Conservation (phyloP, 805 yeast species). For the Candida ovalis region DNA sequence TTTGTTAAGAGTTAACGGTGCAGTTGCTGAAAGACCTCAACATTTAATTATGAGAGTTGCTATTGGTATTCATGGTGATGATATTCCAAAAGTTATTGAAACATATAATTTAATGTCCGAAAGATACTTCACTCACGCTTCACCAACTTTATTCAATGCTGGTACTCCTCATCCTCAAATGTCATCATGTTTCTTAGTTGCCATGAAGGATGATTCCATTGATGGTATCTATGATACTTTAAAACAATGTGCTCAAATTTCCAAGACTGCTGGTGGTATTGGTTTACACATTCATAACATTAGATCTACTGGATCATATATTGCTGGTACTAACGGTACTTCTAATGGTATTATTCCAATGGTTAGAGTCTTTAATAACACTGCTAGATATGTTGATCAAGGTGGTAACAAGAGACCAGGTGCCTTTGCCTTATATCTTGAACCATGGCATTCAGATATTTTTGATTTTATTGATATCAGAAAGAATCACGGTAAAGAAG, state of each 20-base stretch:
- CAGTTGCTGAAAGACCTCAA: slow-evolving; percentile 60
- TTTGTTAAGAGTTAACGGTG: slow-evolving; percentile 49
- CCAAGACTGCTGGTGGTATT: slow-evolving; percentile 62
- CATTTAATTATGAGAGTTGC: slow-evolving; percentile 61
- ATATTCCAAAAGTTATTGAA: slow-evolving; percentile 49
- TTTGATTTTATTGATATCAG: slow-evolving; percentile 56
- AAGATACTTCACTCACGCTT: slow-evolving; percentile 56
- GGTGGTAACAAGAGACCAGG: slow-evolving; percentile 68
- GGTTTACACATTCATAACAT: slow-evolving; percentile 60
- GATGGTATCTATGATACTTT: slow-evolving; percentile 61
- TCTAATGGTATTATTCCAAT: slow-evolving; percentile 61
- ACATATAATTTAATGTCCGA: slow-evolving; percentile 58
- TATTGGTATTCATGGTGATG: slow-evolving; percentile 55
- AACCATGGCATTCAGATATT: slow-evolving; percentile 63
- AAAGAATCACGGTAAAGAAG: slow-evolving; percentile 63
- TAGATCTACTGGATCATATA: slow-evolving; percentile 56
- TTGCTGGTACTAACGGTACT: slow-evolving; percentile 61
- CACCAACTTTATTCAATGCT: slow-evolving; percentile 60
- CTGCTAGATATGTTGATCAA: slow-evolving; percentile 62
- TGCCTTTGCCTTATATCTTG: slow-evolving; percentile 57
- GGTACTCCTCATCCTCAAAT: slow-evolving; percentile 59
- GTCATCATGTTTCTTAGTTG: slow-evolving; percentile 62
- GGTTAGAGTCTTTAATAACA: slow-evolving; percentile 60
- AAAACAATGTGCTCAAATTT: slow-evolving; percentile 58
- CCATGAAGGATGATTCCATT: slow-evolving; percentile 60